A percentile compares a stretch with the other conserved stretches of the same genome.
Evolutionary conservation across 1,284 basidiomycete species (phyloP).

Genomic region (Trametes versicolor): DNA sequence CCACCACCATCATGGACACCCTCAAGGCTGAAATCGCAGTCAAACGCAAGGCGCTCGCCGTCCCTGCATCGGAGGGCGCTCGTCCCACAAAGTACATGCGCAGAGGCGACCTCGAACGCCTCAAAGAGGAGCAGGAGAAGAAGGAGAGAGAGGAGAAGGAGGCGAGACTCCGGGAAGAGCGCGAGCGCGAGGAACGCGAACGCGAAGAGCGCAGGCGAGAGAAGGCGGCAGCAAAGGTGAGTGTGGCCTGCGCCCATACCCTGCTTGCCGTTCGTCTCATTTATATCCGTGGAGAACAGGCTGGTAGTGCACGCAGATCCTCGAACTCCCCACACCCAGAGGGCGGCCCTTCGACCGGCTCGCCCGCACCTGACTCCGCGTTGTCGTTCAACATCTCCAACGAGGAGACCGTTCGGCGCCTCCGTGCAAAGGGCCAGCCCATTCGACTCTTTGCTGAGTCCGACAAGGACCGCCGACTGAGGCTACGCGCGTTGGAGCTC

Average conservation of each 20-base stretch:
- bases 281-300: constrained; percentile 64
- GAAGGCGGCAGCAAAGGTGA: constrained; percentile 53
- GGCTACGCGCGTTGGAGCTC: constrained; percentile 92
- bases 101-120: constrained; percentile 80
- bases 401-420: constrained; percentile 89
- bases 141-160: constrained; percentile 61
- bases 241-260: constrained; percentile 31
- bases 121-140: constrained; percentile 72
- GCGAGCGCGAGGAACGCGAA: constrained; percentile 43
- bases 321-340: constrained; percentile 54
- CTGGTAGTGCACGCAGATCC: constrained; percentile 44
- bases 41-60: constrained; percentile 82
- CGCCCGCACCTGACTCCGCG: constrained; percentile 64
- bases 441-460: constrained; percentile 95
- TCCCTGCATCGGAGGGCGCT: constrained; percentile 44
- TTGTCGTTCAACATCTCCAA: constrained; percentile 88
- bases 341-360: constrained; percentile 35
- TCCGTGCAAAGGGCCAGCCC: constrained; percentile 93
- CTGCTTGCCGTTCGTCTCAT: constrained; percentile 25
- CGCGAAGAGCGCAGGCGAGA: constrained; percentile 39
- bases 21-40: constrained; percentile 89
- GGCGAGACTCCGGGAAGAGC: constrained; percentile 44
- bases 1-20: constrained; percentile 70
- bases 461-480: constrained; percentile 91
- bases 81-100: constrained; percentile 87